Evolutionary conservation across 495 filamentous ascomycete genomes (phyloP), one percentile per base, ranked within the genome.

Genomic region (Penicillium roqueforti): DNA sequence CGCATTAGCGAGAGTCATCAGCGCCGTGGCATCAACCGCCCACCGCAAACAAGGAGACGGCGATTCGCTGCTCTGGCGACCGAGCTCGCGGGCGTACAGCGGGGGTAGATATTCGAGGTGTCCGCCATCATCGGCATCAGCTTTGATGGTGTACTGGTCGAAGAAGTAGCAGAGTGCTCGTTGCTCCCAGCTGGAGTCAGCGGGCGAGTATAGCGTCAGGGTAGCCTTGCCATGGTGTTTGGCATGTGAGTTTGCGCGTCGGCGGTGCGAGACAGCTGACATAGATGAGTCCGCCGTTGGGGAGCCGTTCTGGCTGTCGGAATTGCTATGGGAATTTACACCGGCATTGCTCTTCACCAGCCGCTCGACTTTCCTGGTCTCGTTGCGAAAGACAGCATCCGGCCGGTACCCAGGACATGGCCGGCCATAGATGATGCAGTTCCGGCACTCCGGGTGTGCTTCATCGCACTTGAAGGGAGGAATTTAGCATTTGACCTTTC

Each of bases 141-240:
- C 62, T 23, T 49, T 29, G 8, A 66, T 59, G 1, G 69, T 74
- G 44, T 67, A 77, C 47, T 77, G 74, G 22, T 75, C 71, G 38
- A 77, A 76, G 52, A 77, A 77, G 44, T 69, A 76, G 53, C 73
- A 76, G 2, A 73, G 19, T 3, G 74, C 73, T 7, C 72, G 68
- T 40, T 77, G 61, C 37, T 75, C 67, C 70, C 72, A 73, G 1
- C 61, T 69, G 8, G 70, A 52, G 57, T 75, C 73, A 1, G 62
- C 57, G 2, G 71, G 47, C 13, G 53, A 55, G 36, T 63, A 57
- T 7, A 66, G 31, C 0, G 58, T 56, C 16, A 69, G 45, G 1
- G 58, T 22, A 16, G 56, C 19, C 4, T 55, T 20, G 47, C 3
- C 13, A 29, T 28, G n/a, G 19, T 18, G 9, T 31, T 40, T 46